Evolutionary conservation across 257 asterid species (phyloP).

Genomic region (Capsicum baccatum): DNA sequence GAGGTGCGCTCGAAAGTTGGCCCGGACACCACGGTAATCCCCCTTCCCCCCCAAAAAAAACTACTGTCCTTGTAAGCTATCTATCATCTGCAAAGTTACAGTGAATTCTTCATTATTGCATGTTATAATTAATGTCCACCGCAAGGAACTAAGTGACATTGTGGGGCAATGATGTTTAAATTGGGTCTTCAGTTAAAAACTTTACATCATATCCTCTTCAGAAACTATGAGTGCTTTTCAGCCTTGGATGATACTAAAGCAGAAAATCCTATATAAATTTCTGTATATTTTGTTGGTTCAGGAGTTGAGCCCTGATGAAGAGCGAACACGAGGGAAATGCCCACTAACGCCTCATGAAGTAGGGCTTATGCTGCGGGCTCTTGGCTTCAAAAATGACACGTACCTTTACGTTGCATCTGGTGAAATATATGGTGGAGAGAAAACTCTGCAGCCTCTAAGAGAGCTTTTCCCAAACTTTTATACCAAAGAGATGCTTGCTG

Average conservation of each 20-base stretch:
- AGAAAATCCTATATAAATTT: background rate
- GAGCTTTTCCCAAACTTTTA: constrained; percentile 94
- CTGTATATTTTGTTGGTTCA: constrained; percentile 39
- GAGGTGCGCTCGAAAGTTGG: no score
- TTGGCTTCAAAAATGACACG: constrained; percentile 84
- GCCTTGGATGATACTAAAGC: background rate
- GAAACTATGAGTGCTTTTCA: background rate
- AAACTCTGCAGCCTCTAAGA: constrained; percentile 88
- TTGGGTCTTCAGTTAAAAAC: background rate
- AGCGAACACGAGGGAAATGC: constrained; percentile 90
- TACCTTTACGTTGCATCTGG: constrained; percentile 95
- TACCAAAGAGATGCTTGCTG: constrained; percentile 89
- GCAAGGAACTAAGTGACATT: background rate
- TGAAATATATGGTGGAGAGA: constrained; percentile 98
- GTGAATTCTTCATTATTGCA: background rate
- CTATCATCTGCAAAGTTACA: background rate
- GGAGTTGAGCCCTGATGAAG: constrained; percentile 96
- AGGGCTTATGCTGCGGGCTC: constrained; percentile 94
- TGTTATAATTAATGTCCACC: background rate
- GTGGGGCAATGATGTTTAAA: background rate
- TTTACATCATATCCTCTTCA: constrained; percentile 19
- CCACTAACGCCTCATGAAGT: constrained; percentile 99
- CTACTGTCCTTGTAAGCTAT: background rate
- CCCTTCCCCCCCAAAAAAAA: background rate
- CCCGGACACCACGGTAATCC: no score